A percentile compares a stretch with the other conserved stretches of the same genome.
Conservation (phyloP, 306 rosid genomes). For the Vigna nakashimae region DNA sequence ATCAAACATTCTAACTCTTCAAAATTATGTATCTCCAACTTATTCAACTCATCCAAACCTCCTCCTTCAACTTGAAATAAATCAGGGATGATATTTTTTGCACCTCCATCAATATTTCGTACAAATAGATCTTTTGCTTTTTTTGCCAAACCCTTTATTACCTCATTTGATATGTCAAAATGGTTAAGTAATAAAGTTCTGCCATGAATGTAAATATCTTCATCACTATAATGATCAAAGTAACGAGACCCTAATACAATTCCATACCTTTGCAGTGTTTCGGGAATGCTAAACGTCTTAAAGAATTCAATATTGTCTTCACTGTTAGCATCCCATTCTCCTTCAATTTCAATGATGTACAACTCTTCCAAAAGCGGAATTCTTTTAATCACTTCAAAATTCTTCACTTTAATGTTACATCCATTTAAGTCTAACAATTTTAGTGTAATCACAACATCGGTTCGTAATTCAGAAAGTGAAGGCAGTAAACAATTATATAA, state of each 20-base stretch:
- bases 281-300: too few relatives aligned
- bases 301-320: too few relatives aligned
- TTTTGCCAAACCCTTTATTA: neutral
- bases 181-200: too few relatives aligned
- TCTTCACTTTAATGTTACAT: too few relatives aligned
- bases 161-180: neutral
- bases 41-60: constrained; percentile 20
- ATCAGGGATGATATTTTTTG: constrained; percentile 17
- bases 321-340: too few relatives aligned
- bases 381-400: too few relatives aligned
- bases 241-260: too few relatives aligned
- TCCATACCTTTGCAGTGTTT: too few relatives aligned
- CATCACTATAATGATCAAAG: too few relatives aligned
- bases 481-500: neutral
- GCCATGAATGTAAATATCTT: too few relatives aligned
- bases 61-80: neutral
- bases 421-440: neutral
- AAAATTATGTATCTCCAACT: neutral
- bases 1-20: constrained; percentile 28
- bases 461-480: constrained; percentile 1
- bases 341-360: too few relatives aligned
- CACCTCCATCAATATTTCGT: neutral
- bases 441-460: neutral
- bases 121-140: neutral
- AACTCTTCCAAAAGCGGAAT: too few relatives aligned